Evolutionary conservation across 257 asterid species (phyloP), one percentile per base, ranked within the genome.

Genomic region (Lycium barbarum): DNA sequence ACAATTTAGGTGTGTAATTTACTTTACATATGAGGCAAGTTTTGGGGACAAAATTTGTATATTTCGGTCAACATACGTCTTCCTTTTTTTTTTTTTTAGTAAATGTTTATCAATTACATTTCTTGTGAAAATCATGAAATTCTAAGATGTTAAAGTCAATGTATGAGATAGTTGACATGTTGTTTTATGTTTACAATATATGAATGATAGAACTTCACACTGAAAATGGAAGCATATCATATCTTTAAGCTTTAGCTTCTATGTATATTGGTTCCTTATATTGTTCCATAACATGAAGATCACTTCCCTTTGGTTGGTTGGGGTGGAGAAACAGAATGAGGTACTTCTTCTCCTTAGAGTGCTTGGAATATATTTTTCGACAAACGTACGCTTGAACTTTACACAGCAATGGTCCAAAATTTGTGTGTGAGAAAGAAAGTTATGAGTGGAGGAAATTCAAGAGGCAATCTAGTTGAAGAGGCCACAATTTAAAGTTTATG

Each of bases 351-450:
- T 26, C 33, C 33, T 26, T 26, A 26, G 33, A 26, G 33, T 26
- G 33, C 33, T 26, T 26, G 53, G 55, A 71, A 45, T 71, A 71
- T n/a, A 43, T 72, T 72, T 65, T 35, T n/a, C 38, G 79, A 70
- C 79, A 70, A 38, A 17, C 26, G 13, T 18, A 70, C 54, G 5
- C 55, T 18, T 70, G 2, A 47, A 20, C 62, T 49, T 74, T 74
- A 74, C 81, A 74, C 4, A 12, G 11, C 81, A 74, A 74, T 74
- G 81, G 81, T 49, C 62, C 81, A 74, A 74, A 74, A 20, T 73
- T 10, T 72, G 9, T 74, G 43, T 74, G 43, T 11, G 61, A 2
- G 12, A 74, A 20, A 20, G 61, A 6, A 6, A 20, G 0, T 67
- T 67, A 51, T 8, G 7, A 70, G 55, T 15, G 79, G 79, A 71